phyloP scores from a whole-genome alignment of 2,329 filamentous ascomycete species.

The Acrocalymma vagum region DNA sequence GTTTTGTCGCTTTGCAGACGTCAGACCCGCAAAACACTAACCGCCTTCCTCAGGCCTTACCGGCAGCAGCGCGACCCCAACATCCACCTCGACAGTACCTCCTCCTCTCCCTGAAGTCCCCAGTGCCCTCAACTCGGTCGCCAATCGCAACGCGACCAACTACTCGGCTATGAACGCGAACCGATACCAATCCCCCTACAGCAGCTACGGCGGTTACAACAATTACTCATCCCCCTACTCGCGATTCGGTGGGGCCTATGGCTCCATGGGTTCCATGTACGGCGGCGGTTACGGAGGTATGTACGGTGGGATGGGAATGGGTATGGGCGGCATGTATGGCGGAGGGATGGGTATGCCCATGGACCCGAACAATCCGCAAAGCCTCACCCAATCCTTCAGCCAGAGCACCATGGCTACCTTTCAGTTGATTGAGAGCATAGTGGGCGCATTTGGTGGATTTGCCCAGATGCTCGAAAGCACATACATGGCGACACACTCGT shows the following conservation, averaged over 20 bases:
- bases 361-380: conserved; percentile 87
- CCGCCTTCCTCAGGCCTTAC: conserved; percentile 39
- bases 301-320: conserved; percentile 46
- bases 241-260: conserved; percentile 55
- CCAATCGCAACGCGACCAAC: conserved; percentile 87
- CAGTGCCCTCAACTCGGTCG: conserved; percentile 76
- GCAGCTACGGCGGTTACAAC: conserved; percentile 59
- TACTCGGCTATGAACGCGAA: conserved; percentile 73
- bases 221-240: conserved; percentile 65
- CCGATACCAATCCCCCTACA: conserved; percentile 60
- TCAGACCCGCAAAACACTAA: conserved; percentile 31
- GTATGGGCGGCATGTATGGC: conserved; percentile 57
- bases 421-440: conserved; percentile 97
- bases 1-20: conserved; percentile 24
- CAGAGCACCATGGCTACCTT: conserved; percentile 97
- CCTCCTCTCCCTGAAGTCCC: conserved; percentile 85
- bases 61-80: conserved; percentile 49
- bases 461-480: conserved; percentile 99
- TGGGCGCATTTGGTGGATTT: conserved; percentile 95
- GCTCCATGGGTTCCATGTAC: conserved; percentile 57
- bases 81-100: conserved; percentile 50
- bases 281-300: conserved; percentile 47
- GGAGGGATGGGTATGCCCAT: conserved; percentile 57
- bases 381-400: conserved; percentile 92
- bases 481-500: conserved; percentile 99